Percentiles rank a stretch among this genome's conserved stretches.
These are phyloP conservation scores for Globisporangium acanthophoron DNA, from an alignment of 352 stramenopile species.

Conservation along the genomic window DNA sequence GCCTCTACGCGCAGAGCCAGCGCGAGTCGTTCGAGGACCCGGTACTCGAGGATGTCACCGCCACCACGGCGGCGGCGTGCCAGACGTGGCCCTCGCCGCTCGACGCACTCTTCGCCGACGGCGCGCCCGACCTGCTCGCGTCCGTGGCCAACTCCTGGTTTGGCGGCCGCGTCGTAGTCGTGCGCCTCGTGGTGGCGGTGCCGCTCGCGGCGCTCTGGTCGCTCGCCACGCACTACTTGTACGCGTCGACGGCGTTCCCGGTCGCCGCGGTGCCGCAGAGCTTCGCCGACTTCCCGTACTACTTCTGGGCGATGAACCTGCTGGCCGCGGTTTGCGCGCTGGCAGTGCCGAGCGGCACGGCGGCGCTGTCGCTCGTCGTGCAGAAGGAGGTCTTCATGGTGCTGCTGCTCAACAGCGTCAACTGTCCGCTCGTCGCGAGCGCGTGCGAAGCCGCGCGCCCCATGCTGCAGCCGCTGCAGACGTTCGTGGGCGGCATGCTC, in stretches of 20 bases:
- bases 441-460: conserved; percentile 13
- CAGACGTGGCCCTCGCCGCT: conserved; percentile 15
- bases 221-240: conserved; percentile 18
- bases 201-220: conserved; percentile 27
- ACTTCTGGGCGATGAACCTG: conserved; percentile 33
- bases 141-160: conserved; percentile 21
- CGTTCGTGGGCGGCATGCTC: conserved; percentile 27
- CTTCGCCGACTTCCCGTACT: conserved; percentile 25
- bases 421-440: conserved; percentile 22
- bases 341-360: conserved; percentile 21
- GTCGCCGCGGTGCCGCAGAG: conserved; percentile 21
- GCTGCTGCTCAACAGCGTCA: conserved; percentile 32
- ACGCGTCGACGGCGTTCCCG: conserved; percentile 22
- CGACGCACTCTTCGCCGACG: conserved; percentile 23
- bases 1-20: conserved; percentile 18
- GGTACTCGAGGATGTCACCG: conserved; percentile 15
- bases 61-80: background rate
- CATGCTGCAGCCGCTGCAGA: conserved; percentile 28
- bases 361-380: conserved; percentile 25
- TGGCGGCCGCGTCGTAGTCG: conserved; percentile 19
- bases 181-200: conserved; percentile 15
- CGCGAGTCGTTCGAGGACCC: conserved; percentile 31
- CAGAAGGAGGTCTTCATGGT: conserved; percentile 36
- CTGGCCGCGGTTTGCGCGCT: conserved; percentile 25
- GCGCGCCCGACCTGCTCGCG: conserved; percentile 17